Evolutionary conservation across 257 asterid genomes (phyloP), one percentile per base, ranked within the genome.

Genomic region (Asclepias syriaca): DNA sequence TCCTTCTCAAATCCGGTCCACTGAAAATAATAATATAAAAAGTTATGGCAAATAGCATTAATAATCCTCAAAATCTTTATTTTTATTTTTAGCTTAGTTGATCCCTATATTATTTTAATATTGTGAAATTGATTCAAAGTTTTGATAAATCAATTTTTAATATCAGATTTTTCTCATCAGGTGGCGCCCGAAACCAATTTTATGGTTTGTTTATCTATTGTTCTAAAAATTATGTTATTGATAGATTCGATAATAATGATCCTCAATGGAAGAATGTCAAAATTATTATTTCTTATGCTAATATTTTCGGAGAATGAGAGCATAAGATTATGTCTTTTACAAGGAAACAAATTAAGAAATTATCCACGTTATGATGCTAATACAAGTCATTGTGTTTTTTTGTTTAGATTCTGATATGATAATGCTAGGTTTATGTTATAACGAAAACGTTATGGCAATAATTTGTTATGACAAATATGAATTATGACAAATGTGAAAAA

Each of bases 261-360:
- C 87, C 87, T 71, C 79, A 85, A 54, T 87, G 94, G 92, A 76
- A 74, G 72, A 77, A 79, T 48, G 70, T 87, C 66, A 82, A 89
- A 87, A 94, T 89, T 15, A 84, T 89, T 67, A 84, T 89, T 68
- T 89, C 91, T 43, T 92, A 87, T 83, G 93, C 93, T 32, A 84
- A 81, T 74, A 94, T 87, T 65, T 91, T 94, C 48, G 96, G 94
- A 21, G 96, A 89, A 80, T 94, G 94, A 53, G 94, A 87, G 66
- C 96, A 89, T 61, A 89, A 89, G 80, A 80, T 86, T 39, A 84
- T 87, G 84, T 85, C 91, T 32, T 86, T 81, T 74, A 89, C 87
- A 77, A 91, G 96, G 37, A 67, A 83, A 77, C 96, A 89, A 74
- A n/a, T n/a, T n/a, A n/a, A 84, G 94, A 70, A 80, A 85, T 81